Evolutionary conservation across 352 stramenopile genomes (phyloP).

Genomic region (Pythium coloratum): DNA sequence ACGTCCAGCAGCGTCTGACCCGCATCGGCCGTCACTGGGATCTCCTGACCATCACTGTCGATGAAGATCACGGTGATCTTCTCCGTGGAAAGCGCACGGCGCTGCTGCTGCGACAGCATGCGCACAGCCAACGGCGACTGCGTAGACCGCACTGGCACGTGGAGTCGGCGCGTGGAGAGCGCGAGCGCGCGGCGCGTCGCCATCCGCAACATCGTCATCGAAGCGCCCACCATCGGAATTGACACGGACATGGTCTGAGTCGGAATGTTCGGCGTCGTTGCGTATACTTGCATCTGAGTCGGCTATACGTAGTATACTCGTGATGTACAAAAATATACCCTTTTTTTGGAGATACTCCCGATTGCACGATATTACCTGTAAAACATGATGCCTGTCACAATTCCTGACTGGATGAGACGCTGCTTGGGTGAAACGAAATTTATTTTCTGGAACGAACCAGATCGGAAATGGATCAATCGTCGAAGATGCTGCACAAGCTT

Average conservation of each 20-base stretch:
- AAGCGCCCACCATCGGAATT: not conserved
- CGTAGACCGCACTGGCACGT: too few relatives aligned
- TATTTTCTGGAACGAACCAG: too few relatives aligned
- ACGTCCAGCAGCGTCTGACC: conserved; percentile 89
- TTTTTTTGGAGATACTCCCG: not conserved
- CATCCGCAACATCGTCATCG: conserved; percentile 11
- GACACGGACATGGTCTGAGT: conserved; percentile 13
- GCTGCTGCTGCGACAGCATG: conserved; percentile 5
- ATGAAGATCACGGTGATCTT: conserved; percentile 85
- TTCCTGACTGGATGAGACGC: not conserved
- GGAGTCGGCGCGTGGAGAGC: not conserved
- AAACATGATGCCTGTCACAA: not conserved
- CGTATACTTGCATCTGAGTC: conserved; percentile 11
- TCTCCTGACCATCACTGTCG: conserved; percentile 71
- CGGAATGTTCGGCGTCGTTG: conserved; percentile 20
- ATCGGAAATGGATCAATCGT: too few relatives aligned
- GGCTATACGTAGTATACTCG: not conserved
- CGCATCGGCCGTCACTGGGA: conserved; percentile 63
- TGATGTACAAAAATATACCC: not conserved
- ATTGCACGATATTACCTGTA: not conserved
- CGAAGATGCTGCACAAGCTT: too few relatives aligned
- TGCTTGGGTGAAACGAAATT: too few relatives aligned
- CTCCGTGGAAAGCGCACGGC: conserved; percentile 41
- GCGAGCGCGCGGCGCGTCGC: conserved; percentile 14
- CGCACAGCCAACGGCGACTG: not conserved